These are phyloP conservation scores for Plasmodium relictum DNA, from an alignment of 169 alveolate genomes.

Conservation along the genomic window DNA sequence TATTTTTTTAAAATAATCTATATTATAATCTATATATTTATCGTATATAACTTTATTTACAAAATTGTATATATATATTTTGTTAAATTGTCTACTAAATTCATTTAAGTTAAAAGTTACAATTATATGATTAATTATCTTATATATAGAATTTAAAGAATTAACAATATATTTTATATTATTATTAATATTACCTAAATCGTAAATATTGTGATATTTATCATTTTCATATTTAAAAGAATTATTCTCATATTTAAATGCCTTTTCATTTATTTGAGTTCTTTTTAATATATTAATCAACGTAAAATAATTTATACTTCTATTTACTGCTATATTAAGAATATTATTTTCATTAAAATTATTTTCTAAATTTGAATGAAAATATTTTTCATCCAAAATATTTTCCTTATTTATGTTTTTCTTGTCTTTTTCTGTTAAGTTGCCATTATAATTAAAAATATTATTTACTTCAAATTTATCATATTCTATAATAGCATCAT, in stretches of 20 bases:
- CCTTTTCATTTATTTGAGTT: not conserved
- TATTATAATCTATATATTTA: not conserved
- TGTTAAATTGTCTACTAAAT: slow-evolving; percentile 22
- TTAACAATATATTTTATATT: slow-evolving; percentile 66
- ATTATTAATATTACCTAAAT: not conserved
- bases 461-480: too few relatives aligned
- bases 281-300: slow-evolving; percentile 6
- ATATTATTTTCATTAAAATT: not conserved
- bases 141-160: slow-evolving; percentile 46
- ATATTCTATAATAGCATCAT: too few relatives aligned
- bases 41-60: slow-evolving; percentile 19
- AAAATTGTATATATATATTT: slow-evolving; percentile 30
- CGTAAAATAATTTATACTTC: slow-evolving; percentile 6
- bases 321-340: not conserved
- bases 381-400: not conserved
- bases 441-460: too few relatives aligned
- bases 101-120: slow-evolving; percentile 13
- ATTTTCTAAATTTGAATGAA: not conserved
- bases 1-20: slow-evolving; percentile 3
- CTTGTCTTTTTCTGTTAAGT: too few relatives aligned
- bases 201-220: not conserved
- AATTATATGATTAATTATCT: slow-evolving; percentile 33
- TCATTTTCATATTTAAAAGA: not conserved
- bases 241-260: not conserved
- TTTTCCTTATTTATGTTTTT: too few relatives aligned